Evolutionary conservation across 2,329 filamentous ascomycete species (phyloP).

Genomic region (Aspergillus viridinutans): DNA sequence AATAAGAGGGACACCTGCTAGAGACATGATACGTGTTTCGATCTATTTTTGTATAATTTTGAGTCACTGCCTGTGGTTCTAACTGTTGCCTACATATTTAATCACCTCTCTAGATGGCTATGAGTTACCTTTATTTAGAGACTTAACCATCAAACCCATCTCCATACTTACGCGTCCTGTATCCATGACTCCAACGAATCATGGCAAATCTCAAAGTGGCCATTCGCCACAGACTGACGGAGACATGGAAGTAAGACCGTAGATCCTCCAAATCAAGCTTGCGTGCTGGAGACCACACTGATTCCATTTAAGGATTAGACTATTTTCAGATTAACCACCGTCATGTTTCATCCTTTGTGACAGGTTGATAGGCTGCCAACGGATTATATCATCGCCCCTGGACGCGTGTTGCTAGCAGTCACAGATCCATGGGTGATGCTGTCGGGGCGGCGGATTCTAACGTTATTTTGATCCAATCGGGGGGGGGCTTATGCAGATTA

Average conservation of each 20-base stretch:
- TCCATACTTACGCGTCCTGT: neutral
- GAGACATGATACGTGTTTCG: neutral
- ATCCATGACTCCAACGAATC: neutral
- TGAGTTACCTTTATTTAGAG: neutral
- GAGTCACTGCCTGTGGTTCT: neutral
- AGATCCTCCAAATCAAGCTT: neutral
- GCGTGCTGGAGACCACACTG: neutral
- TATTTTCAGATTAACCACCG: neutral
- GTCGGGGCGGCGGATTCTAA: neutral
- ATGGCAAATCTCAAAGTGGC: neutral
- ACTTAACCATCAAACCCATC: neutral
- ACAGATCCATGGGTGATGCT: neutral
- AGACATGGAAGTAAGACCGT: neutral
- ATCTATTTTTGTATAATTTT: too few species aligned
- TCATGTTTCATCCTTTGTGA: neutral
- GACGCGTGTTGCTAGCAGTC: neutral
- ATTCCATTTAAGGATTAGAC: neutral
- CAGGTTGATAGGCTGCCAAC: too few species aligned
- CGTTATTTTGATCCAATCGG: neutral
- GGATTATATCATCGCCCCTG: neutral
- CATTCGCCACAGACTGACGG: neutral
- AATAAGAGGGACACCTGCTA: neutral
- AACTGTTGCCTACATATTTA: neutral
- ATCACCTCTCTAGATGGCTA: too few species aligned
- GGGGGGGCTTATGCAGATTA: neutral